Evolutionary conservation across 169 alveolate genomes (phyloP).

Genomic region (Perkinsus chesapeaki): DNA sequence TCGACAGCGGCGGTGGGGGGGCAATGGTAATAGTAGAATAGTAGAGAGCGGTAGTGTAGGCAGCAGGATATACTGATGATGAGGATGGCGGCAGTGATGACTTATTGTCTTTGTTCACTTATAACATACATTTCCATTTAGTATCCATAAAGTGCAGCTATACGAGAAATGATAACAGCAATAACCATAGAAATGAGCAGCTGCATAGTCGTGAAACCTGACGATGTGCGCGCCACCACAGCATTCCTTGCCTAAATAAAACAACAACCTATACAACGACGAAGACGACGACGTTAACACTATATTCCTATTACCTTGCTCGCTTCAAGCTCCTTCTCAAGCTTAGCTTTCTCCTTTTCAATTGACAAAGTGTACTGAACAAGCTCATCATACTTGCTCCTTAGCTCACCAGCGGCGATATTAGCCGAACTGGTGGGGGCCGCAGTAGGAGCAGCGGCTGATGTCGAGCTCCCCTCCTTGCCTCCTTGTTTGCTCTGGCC

Average conservation of each 20-base stretch:
- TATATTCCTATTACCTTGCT: neutral
- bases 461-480: too few relatives aligned
- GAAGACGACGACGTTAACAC: neutral
- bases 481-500: neutral
- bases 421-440: slow-evolving; percentile 9
- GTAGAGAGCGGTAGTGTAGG: neutral
- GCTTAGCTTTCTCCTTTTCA: slow-evolving; percentile 20
- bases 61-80: neutral
- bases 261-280: neutral
- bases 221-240: neutral
- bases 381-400: slow-evolving; percentile 29
- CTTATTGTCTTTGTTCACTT: neutral
- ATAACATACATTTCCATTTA: neutral
- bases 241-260: neutral
- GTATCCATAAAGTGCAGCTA: neutral
- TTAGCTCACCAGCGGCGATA: slow-evolving; percentile 14
- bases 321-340: neutral
- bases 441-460: slow-evolving; percentile 6
- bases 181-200: neutral
- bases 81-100: too few relatives aligned
- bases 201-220: neutral
- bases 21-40: neutral
- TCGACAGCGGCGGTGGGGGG: too few relatives aligned
- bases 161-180: neutral
- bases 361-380: slow-evolving; percentile 36